phyloP scores from a whole-genome alignment of 2,329 filamentous ascomycete genomes.

The Kalmusia sp. region DNA sequence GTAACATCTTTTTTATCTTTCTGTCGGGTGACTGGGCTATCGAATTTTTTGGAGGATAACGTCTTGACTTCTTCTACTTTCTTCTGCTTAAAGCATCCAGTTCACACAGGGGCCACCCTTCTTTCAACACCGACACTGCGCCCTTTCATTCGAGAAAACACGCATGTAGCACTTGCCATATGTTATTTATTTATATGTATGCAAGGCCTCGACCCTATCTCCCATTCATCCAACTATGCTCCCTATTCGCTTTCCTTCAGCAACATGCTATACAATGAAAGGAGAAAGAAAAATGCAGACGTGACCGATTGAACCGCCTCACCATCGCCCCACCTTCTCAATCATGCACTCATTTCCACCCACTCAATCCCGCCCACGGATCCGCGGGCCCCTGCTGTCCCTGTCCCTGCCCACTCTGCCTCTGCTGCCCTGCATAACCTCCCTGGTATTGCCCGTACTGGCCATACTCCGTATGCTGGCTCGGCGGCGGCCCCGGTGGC shows the following conservation, averaged over 20 bases:
- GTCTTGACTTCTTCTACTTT: no score
- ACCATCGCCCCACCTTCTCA: neutral
- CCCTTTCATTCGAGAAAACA: no score
- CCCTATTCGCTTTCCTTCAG: neutral
- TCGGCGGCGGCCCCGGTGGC: constrained; percentile 68
- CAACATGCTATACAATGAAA: neutral
- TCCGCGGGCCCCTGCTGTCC: constrained; percentile 53
- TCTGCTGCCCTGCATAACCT: constrained; percentile 57
- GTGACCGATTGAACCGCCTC: no score
- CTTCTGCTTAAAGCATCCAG: no score
- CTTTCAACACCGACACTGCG: no score
- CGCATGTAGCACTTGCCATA: no score
- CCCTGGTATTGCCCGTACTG: constrained; percentile 51
- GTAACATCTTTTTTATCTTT: no score
- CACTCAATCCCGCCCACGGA: constrained; percentile 74
- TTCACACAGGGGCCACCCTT: no score
- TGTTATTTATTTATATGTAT: no score
- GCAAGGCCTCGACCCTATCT: no score
- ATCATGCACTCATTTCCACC: constrained; percentile 63
- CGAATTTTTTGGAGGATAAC: no score
- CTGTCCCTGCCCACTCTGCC: constrained; percentile 42
- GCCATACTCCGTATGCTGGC: constrained; percentile 60
- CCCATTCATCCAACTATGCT: neutral
- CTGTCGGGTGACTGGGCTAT: no score
- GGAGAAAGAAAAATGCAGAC: neutral